Evolutionary conservation across 495 filamentous ascomycete genomes (phyloP).

Genomic region (Trypethelium eluteriae): DNA sequence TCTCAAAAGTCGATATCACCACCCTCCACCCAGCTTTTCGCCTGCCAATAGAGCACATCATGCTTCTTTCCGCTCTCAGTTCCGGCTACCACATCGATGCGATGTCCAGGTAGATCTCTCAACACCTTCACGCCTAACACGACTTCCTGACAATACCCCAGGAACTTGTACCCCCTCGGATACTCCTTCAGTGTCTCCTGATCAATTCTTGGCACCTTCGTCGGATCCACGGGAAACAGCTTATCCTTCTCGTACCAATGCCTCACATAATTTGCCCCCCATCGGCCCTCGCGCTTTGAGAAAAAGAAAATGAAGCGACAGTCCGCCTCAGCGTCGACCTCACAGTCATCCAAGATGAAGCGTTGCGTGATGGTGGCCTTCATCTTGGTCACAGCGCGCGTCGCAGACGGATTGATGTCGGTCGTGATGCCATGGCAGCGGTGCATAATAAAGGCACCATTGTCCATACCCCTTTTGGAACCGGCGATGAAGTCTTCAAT

Average conservation of each 20-base stretch:
- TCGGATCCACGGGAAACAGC: conserved; percentile 23
- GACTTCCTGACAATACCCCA: conserved; percentile 41
- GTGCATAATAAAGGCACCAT: conserved; percentile 29
- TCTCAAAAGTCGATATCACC: conserved; percentile 36
- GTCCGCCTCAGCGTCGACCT: conserved; percentile 30
- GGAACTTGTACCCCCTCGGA: conserved; percentile 24
- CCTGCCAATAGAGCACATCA: conserved; percentile 41
- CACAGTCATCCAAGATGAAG: conserved; percentile 24
- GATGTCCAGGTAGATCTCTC: conserved; percentile 43
- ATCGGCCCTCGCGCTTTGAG: conserved; percentile 21
- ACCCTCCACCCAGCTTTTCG: conserved; percentile 45
- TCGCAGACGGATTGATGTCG: conserved; percentile 25
- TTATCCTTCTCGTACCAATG: conserved; percentile 33
- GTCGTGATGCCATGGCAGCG: conserved; percentile 26
- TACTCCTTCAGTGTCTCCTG: conserved; percentile 20
- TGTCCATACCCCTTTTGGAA: conserved; percentile 25
- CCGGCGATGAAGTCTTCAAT: conserved; percentile 27
- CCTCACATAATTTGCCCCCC: conserved; percentile 27
- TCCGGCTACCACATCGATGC: conserved; percentile 33
- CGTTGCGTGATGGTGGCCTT: conserved; percentile 33
- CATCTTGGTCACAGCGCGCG: conserved; percentile 31
- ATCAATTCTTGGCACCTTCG: conserved; percentile 24
- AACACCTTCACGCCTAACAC: conserved; percentile 40
- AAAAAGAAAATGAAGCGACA: conserved; percentile 31
- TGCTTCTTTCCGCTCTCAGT: conserved; percentile 40